These are phyloP conservation scores for Citrus sp. DNA, from an alignment of 345 rosid species.

Conservation along the genomic window DNA sequence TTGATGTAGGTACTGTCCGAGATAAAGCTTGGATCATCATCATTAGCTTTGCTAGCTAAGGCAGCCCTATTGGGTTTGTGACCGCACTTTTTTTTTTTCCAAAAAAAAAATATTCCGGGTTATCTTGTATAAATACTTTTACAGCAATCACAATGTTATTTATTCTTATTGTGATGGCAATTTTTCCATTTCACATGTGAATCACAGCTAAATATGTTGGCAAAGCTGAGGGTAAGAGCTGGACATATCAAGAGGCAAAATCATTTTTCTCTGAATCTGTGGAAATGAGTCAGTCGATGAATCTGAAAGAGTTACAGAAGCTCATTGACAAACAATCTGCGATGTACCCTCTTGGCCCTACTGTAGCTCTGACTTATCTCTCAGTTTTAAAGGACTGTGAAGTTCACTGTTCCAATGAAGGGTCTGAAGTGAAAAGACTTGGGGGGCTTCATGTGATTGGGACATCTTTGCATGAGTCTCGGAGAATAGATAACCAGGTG, in stretches of 20 bases:
- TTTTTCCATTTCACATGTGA: slow-evolving; percentile 17
- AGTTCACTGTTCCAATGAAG: slow-evolving; percentile 77
- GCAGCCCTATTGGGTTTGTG: slow-evolving; percentile 74
- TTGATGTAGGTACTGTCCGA: slow-evolving; percentile 61
- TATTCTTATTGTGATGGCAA: slow-evolving; percentile 10
- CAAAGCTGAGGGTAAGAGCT: slow-evolving; percentile 82
- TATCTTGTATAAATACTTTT: neutral
- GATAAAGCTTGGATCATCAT: slow-evolving; percentile 75
- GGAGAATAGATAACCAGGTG: slow-evolving; percentile 97
- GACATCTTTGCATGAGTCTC: slow-evolving; percentile 92
- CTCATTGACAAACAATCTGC: slow-evolving; percentile 80
- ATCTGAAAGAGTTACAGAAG: slow-evolving; percentile 51
- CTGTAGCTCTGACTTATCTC: slow-evolving; percentile 77
- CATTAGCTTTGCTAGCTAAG: slow-evolving; percentile 81
- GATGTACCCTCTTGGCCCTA: slow-evolving; percentile 91
- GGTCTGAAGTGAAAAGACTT: slow-evolving; percentile 86
- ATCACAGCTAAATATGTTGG: slow-evolving; percentile 84
- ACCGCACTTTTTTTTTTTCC: slow-evolving; percentile 12
- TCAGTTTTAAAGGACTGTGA: slow-evolving; percentile 87
- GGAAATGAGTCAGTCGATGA: slow-evolving; percentile 77
- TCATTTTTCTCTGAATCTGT: slow-evolving; percentile 66
- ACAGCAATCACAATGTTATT: slow-evolving; percentile 4
- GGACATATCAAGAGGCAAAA: slow-evolving; percentile 72
- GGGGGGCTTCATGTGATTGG: slow-evolving; percentile 98
- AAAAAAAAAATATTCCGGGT: neutral